These are phyloP conservation scores for Hypomontagnella submonticulosa DNA, from an alignment of 495 filamentous ascomycete genomes.

Conservation along the genomic window DNA sequence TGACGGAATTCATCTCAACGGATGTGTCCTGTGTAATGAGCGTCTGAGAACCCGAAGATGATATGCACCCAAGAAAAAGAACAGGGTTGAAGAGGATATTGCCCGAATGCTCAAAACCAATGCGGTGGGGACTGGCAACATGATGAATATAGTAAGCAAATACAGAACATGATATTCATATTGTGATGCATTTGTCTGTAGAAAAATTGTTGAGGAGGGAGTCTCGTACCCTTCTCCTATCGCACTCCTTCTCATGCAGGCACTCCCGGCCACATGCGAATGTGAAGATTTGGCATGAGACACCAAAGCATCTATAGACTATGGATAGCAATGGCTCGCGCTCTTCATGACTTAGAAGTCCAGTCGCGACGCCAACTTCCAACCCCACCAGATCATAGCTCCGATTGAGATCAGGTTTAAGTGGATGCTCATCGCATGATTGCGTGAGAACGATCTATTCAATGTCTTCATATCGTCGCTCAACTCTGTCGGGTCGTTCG, in stretches of 20 bases:
- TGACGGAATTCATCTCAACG: neutral
- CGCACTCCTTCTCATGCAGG: neutral
- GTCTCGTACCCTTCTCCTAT: too few species aligned
- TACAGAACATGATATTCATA: too few species aligned
- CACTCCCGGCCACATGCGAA: neutral
- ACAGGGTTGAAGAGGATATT: too few species aligned
- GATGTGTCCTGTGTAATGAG: too few species aligned
- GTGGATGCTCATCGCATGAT: slow-evolving; percentile 68
- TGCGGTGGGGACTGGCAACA: too few species aligned
- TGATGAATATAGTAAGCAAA: too few species aligned
- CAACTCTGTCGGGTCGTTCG: slow-evolving; percentile 8
- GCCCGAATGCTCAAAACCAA: too few species aligned
- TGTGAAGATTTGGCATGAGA: too few species aligned
- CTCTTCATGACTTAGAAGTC: slow-evolving; percentile 19
- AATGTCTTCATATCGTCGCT: slow-evolving; percentile 52
- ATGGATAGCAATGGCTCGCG: too few species aligned
- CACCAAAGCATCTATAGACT: too few species aligned
- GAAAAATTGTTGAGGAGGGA: too few species aligned
- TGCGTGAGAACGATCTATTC: slow-evolving; percentile 58
- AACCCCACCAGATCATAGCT: slow-evolving; percentile 63
- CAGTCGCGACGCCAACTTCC: slow-evolving; percentile 53
- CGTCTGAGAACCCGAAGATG: neutral
- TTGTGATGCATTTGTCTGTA: slow-evolving; percentile 19
- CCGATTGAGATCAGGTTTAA: slow-evolving; percentile 63
- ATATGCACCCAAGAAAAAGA: neutral